Evolutionary conservation across 169 alveolate species (phyloP).

Genomic region (Eimeria maxima): DNA sequence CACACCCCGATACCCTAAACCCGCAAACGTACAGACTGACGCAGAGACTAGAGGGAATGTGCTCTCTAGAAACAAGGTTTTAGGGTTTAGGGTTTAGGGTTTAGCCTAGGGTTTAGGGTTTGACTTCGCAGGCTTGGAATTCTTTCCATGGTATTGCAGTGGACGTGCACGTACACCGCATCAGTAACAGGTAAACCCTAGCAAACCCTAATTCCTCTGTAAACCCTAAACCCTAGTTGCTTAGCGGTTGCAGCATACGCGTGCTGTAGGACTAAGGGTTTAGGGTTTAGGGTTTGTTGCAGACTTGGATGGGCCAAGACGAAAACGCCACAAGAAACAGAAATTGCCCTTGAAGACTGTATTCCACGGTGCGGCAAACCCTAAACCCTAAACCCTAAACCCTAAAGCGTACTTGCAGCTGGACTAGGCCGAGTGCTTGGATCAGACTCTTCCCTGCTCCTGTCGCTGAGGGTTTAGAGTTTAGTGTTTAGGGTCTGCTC

Average conservation of each 20-base stretch:
- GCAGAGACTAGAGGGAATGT: too few species aligned
- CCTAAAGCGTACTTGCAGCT: background rate
- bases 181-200: constrained; percentile 88
- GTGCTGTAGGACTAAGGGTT: background rate
- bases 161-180: constrained; percentile 96
- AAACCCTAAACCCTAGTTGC: background rate
- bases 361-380: constrained; percentile 89
- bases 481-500: constrained; percentile 45
- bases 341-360: constrained; percentile 92
- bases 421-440: background rate
- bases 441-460: background rate
- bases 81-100: constrained; percentile 7
- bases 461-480: background rate
- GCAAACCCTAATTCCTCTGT: background rate
- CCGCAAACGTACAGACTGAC: background rate
- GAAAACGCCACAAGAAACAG: constrained; percentile 96
- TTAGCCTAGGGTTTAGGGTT: background rate
- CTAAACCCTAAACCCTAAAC: background rate
- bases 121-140: constrained; percentile 87
- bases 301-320: constrained; percentile 96
- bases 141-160: constrained; percentile 95
- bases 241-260: background rate
- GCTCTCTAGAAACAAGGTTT: background rate
- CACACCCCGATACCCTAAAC: too few species aligned
- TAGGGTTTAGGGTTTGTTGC: constrained; percentile 36